phyloP scores from a whole-genome alignment of 768 basidiomycete species.

The Auriscalpium orientale region DNA sequence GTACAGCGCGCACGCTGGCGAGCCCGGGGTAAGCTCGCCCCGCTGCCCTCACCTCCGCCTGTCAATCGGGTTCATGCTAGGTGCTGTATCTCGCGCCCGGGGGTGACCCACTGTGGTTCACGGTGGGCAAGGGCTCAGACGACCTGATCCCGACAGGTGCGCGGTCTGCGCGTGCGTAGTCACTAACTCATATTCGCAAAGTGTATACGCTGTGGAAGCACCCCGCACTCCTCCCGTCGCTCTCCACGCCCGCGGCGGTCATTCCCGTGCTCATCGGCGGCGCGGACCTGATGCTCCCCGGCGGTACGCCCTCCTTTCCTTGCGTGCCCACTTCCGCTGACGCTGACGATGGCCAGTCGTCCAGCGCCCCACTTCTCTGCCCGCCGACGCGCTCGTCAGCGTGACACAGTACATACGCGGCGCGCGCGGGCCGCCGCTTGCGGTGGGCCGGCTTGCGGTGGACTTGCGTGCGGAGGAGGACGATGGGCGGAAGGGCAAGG shows the following conservation, averaged over 20 bases:
- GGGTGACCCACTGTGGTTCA: slow-evolving; percentile 77
- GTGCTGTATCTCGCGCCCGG: slow-evolving; percentile 54
- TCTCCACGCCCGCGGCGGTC: slow-evolving; percentile 67
- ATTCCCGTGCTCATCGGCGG: slow-evolving; percentile 66
- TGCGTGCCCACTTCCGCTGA: neutral
- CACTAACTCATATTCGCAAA: slow-evolving; percentile 10
- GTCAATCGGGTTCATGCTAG: slow-evolving; percentile 28
- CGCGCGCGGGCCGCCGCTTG: slow-evolving; percentile 52
- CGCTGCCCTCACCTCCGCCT: neutral
- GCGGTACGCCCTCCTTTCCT: slow-evolving; percentile 43
- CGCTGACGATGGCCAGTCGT: slow-evolving; percentile 41
- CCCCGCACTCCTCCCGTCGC: slow-evolving; percentile 53
- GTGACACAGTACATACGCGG: slow-evolving; percentile 39
- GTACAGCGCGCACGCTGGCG: slow-evolving; percentile 55
- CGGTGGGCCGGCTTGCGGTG: slow-evolving; percentile 66
- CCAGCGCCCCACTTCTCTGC: slow-evolving; percentile 37
- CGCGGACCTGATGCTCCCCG: slow-evolving; percentile 87
- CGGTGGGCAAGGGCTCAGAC: slow-evolving; percentile 56
- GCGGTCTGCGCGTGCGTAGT: slow-evolving; percentile 1
- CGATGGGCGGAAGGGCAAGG: slow-evolving; percentile 59
- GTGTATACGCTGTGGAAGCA: slow-evolving; percentile 79
- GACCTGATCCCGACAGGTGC: slow-evolving; percentile 65
- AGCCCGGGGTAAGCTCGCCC: slow-evolving; percentile 49
- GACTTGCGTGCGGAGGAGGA: slow-evolving; percentile 9
- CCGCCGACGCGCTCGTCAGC: slow-evolving; percentile 50